These are phyloP conservation scores for Cinnamomum chago DNA, from an alignment of 164 flowering plant genomes.

Conservation along the genomic window DNA sequence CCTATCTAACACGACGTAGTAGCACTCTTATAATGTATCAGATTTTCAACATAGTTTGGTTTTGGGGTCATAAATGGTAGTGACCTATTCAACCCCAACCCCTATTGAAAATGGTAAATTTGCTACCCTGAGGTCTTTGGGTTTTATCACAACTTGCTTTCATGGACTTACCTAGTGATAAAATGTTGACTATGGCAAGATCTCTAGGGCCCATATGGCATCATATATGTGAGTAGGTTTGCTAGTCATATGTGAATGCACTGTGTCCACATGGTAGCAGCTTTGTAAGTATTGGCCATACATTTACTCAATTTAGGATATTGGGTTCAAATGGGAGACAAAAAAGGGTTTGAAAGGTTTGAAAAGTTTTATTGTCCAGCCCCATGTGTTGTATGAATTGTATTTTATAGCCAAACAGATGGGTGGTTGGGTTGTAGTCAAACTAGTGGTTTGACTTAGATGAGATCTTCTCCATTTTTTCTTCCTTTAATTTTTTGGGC, in stretches of 20 bases:
- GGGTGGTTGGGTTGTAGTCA: background rate
- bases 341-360: background rate
- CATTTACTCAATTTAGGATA: background rate
- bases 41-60: too few relatives aligned
- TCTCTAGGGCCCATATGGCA: background rate
- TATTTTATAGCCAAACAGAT: background rate
- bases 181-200: too few relatives aligned
- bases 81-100: too few relatives aligned
- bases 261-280: background rate
- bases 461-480: background rate
- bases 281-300: background rate
- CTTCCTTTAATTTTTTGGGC: background rate
- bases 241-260: background rate
- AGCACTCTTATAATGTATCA: too few relatives aligned
- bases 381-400: background rate
- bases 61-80: too few relatives aligned
- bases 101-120: too few relatives aligned
- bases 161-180: too few relatives aligned
- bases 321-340: background rate
- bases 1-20: too few relatives aligned
- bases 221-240: background rate
- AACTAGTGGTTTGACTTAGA: slow-evolving; percentile 2
- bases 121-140: too few relatives aligned
- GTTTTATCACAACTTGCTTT: too few relatives aligned
- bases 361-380: background rate